Evolutionary conservation across 768 basidiomycete genomes (phyloP).

Genomic region (Boletus pseudo-olivaceus): DNA sequence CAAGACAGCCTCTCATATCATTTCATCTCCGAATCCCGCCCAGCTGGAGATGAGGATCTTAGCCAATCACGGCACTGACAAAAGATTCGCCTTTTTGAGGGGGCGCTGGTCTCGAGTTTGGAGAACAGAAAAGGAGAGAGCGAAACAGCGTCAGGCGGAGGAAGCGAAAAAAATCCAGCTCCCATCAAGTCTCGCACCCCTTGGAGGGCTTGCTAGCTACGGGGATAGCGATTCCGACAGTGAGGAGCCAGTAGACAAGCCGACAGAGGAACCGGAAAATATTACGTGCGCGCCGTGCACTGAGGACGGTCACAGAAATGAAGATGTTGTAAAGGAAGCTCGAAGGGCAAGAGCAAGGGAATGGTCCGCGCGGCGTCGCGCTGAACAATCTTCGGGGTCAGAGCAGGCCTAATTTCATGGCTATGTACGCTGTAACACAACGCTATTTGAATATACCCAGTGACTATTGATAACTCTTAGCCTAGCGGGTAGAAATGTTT

Average conservation of each 20-base stretch:
- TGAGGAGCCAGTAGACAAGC: conserved; percentile 28
- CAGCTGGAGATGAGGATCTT: conserved; percentile 87
- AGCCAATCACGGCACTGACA: conserved; percentile 77
- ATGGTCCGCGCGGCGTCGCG: conserved; percentile 53
- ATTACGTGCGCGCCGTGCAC: background rate
- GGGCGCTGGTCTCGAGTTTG: conserved; percentile 73
- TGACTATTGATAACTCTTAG: background rate
- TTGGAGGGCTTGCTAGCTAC: conserved; percentile 60
- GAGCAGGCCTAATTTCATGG: conserved; percentile 3
- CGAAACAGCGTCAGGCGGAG: conserved; percentile 27
- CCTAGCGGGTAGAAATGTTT: no score
- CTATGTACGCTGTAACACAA: background rate
- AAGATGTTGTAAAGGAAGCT: conserved; percentile 37
- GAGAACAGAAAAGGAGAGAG: conserved; percentile 51
- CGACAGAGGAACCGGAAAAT: conserved; percentile 1
- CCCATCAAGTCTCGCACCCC: conserved; percentile 16
- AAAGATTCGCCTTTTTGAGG: conserved; percentile 75
- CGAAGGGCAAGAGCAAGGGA: conserved; percentile 54
- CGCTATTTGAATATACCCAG: background rate
- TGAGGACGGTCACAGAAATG: background rate
- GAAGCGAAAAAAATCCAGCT: conserved; percentile 21
- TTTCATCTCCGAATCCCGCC: conserved; percentile 69
- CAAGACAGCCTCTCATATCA: conserved; percentile 67
- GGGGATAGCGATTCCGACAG: conserved; percentile 51
- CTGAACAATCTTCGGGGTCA: conserved; percentile 10